phyloP scores from a whole-genome alignment of 345 rosid genomes.

The Populus ilicifolia region DNA sequence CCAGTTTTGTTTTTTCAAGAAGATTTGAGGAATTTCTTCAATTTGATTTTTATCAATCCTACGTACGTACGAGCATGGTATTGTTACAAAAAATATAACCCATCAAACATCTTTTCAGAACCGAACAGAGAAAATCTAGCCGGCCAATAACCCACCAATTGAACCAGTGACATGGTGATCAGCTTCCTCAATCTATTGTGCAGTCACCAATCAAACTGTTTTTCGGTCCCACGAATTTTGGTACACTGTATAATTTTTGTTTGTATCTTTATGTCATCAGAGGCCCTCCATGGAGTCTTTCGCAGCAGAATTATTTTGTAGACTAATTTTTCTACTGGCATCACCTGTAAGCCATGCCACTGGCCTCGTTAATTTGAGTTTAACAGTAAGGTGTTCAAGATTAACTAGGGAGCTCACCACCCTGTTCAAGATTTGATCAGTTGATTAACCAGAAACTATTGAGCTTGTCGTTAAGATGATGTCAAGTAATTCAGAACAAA shows the following conservation, averaged over 20 bases:
- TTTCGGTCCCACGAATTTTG: background rate
- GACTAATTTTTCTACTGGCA: background rate
- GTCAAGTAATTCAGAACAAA: background rate
- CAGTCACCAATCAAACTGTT: background rate
- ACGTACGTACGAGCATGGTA: no score
- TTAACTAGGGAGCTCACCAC: background rate
- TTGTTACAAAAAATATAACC: no score
- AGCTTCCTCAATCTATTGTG: background rate
- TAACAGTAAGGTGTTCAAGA: background rate
- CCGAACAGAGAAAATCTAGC: no score
- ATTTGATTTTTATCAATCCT: no score
- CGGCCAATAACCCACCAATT: no score
- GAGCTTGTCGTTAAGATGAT: background rate
- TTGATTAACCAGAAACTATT: background rate
- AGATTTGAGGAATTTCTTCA: no score
- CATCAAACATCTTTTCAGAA: no score
- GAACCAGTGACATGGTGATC: background rate
- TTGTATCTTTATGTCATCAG: background rate
- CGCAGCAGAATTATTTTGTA: background rate
- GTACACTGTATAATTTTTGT: background rate
- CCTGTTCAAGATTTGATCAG: background rate
- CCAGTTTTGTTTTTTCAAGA: no score
- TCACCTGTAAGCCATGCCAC: background rate
- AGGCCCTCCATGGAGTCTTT: background rate
- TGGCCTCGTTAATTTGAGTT: background rate